Conservation (phyloP, 768 basidiomycete species). For the Xerocomus spinulosus region DNA sequence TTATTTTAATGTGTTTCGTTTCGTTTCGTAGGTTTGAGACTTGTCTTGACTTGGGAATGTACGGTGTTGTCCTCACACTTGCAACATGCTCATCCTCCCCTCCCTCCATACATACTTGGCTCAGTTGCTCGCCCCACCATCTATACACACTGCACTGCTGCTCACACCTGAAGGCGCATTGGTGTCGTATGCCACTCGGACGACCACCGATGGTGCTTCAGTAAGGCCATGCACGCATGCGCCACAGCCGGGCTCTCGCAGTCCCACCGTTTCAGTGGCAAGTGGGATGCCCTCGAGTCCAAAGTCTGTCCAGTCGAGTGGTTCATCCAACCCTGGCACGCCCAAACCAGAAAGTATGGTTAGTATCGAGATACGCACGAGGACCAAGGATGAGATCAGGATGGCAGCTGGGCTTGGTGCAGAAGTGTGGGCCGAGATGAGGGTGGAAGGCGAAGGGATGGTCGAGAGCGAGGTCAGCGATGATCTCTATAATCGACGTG, state of each 20-base stretch:
- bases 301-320: constrained; percentile 8
- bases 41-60: constrained; percentile 28
- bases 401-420: constrained; percentile 67
- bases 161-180: constrained; percentile 73
- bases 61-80: constrained; percentile 15
- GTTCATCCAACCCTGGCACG: constrained; percentile 4
- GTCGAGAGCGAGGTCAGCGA: constrained; percentile 71
- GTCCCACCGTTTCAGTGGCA: constrained; percentile 2
- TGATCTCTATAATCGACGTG: background rate
- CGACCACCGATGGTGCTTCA: constrained; percentile 21
- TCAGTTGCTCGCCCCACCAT: constrained; percentile 54
- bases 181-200: constrained; percentile 56
- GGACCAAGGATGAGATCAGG: constrained; percentile 69
- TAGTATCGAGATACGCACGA: constrained; percentile 11
- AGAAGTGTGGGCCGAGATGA: constrained; percentile 77
- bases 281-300: constrained; percentile 11
- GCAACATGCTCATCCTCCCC: constrained; percentile 63
- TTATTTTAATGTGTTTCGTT: constrained; percentile 2
- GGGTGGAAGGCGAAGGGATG: constrained; percentile 51
- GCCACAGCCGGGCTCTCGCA: constrained; percentile 4
- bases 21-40: background rate
- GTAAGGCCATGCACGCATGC: background rate
- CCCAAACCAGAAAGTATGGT: constrained; percentile 11
- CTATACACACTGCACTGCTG: constrained; percentile 66
- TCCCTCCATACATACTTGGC: constrained; percentile 61